Base-by-base conservation (phyloP, 768 basidiomycete genomes). In the Rhodotorula paludigena region DNA sequence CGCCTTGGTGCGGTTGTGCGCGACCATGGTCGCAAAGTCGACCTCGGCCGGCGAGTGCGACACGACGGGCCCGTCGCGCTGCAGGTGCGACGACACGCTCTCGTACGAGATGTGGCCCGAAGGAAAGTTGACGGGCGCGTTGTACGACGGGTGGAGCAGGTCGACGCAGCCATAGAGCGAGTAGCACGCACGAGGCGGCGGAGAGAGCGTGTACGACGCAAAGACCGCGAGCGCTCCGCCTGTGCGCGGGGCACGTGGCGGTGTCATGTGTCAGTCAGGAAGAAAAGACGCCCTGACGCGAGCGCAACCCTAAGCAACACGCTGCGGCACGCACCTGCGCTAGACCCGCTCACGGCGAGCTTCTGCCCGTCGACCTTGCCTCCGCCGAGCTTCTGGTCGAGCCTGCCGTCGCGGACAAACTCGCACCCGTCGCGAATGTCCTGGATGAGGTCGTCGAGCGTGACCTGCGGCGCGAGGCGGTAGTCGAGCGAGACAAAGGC, bases 401-500 rank as follows among this genome's bases (percentile, higher is more conserved):
- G 45, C 21, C 30, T 12, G 6, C 65, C 70, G n/a, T 38, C 41
- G 48, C 57, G 33, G 16, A 67, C 38, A 30, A 57, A 66, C 58
- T 53, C 41, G 44, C 38, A 45, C 14, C 42, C 70, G 39, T 60
- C 70, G 15, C 33, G 30, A 15, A 71, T 57, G 20, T 71, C 70
- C 28, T 60, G 32, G 3, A 71, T 15, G 38, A 44, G 33, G 30
- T 71, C 62, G 2, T 47, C 58, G n/a, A 71, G 62, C 21, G 32
- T 35, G 23, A 71, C 70, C 36, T 66, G 70, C 11, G 70, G 70
- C 0, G 49, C 65, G 21, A 64, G 63, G 12, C 70, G n/a, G 59
- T 71, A 71, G 16, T 71, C 70, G 41, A 67, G 16, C 16, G 54
- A 25, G 59, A 60, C 62, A 38, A 71, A 71, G 18, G 70, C 70